These are phyloP conservation scores for Ochetophila trinervis DNA, from an alignment of 306 rosid species.

Conservation along the genomic window DNA sequence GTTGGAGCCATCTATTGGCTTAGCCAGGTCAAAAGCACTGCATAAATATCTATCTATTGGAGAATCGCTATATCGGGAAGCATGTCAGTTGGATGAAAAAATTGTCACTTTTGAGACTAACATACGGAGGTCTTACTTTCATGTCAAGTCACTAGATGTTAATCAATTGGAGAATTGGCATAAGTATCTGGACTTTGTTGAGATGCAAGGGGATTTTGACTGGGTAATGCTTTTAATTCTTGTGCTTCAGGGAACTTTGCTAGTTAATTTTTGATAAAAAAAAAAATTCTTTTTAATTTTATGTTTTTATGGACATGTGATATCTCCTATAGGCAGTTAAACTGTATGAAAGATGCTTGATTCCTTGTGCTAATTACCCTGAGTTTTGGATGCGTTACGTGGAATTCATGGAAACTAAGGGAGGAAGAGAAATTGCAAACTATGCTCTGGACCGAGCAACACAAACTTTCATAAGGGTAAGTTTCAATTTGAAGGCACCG, in stretches of 20 bases:
- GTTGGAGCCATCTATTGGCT: conserved; percentile 54
- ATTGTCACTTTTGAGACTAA: conserved; percentile 60
- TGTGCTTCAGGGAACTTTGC: conserved; percentile 20
- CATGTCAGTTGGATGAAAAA: conserved; percentile 52
- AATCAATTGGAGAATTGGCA: conserved; percentile 88
- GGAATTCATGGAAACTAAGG: conserved; percentile 81
- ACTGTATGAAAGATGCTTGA: conserved; percentile 88
- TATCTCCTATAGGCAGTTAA: conserved; percentile 61
- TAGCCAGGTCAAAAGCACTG: conserved; percentile 44
- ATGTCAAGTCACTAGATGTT: conserved; percentile 59
- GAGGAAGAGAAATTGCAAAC: conserved; percentile 92
- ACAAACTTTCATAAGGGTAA: conserved; percentile 67
- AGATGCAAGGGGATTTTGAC: conserved; percentile 82
- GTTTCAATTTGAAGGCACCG: neutral
- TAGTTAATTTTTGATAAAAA: neutral
- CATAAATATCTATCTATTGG: conserved; percentile 61
- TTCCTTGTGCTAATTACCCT: conserved; percentile 85
- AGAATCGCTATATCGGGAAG: conserved; percentile 55
- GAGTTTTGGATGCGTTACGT: conserved; percentile 95
- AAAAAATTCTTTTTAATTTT: neutral
- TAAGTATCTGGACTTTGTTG: conserved; percentile 75
- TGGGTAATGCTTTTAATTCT: conserved; percentile 60
- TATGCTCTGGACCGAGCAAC: conserved; percentile 82
- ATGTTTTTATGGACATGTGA: neutral
- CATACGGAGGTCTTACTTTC: conserved; percentile 68